Conservation (phyloP, 805 yeast species). For the Lipomyces starkeyi region DNA sequence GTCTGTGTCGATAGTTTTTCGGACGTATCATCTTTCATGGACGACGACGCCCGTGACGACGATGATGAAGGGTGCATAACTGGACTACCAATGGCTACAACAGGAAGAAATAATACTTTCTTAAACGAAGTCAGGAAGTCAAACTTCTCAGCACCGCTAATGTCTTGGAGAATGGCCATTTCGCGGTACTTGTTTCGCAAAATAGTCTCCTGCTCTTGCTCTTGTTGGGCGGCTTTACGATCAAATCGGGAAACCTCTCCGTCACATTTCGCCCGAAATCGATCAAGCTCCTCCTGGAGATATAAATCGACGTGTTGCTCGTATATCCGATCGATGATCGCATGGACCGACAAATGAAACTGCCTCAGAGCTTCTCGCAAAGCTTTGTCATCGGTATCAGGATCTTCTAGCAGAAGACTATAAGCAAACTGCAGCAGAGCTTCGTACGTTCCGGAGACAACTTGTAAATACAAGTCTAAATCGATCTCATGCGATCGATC, state of each 20-base stretch:
- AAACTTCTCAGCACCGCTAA: slow-evolving; percentile 51
- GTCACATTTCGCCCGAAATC: slow-evolving; percentile 41
- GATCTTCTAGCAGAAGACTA: slow-evolving; percentile 41
- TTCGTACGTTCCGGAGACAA: slow-evolving; percentile 50
- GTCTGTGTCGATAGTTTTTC: slow-evolving; percentile 13
- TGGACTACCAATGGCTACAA: slow-evolving; percentile 36
- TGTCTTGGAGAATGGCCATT: slow-evolving; percentile 1
- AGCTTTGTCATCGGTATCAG: slow-evolving; percentile 18
- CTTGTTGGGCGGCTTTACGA: slow-evolving; percentile 49
- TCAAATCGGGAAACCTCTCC: slow-evolving; percentile 45
- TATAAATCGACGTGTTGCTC: slow-evolving; percentile 43
- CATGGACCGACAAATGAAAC: slow-evolving; percentile 36
- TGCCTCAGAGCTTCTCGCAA: slow-evolving; percentile 10
- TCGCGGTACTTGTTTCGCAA: slow-evolving; percentile 55
- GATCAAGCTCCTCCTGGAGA: slow-evolving; percentile 44
- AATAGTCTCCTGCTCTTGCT: slow-evolving; percentile 55
- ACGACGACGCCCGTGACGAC: slow-evolving; percentile 25
- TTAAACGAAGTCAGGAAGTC: slow-evolving; percentile 60
- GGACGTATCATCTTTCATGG: slow-evolving; percentile 19
- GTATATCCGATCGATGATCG: slow-evolving; percentile 39
- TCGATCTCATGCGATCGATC: slow-evolving; percentile 30
- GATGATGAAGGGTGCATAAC: slow-evolving; percentile 9
- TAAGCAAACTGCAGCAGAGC: slow-evolving; percentile 36
- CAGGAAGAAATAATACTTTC: slow-evolving; percentile 53
- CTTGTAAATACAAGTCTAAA: slow-evolving; percentile 44